These are phyloP conservation scores for Russula emetica DNA, from an alignment of 768 basidiomycete species.

Conservation along the genomic window DNA sequence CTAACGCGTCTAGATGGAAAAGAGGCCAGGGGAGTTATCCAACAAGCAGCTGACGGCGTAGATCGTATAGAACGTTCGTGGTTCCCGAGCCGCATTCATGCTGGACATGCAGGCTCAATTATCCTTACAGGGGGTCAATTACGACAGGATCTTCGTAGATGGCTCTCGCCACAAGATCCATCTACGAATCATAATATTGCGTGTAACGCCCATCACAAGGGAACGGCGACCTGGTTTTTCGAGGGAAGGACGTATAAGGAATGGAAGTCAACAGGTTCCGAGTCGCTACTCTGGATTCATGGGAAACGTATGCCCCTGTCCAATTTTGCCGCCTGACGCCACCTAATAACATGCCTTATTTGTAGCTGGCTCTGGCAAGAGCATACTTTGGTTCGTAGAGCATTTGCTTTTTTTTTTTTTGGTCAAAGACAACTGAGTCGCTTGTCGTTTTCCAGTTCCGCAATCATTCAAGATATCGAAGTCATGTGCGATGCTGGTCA, in stretches of 20 bases:
- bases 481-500: too few species aligned
- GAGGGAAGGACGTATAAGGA: background rate
- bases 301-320: constrained; percentile 3
- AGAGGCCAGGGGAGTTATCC: too few species aligned
- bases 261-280: background rate
- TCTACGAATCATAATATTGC: background rate
- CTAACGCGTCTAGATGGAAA: too few species aligned
- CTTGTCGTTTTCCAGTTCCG: too few species aligned
- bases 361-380: constrained; percentile 16
- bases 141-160: background rate
- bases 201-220: background rate
- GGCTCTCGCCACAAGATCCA: constrained; percentile 13
- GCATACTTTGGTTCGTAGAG: constrained; percentile 5
- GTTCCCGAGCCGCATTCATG: too few species aligned
- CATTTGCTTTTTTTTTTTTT: too few species aligned
- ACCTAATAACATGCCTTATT: background rate
- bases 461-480: too few species aligned
- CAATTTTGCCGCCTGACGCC: too few species aligned
- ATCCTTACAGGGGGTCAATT: background rate
- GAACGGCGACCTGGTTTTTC: constrained; percentile 7
- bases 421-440: too few species aligned
- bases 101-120: background rate
- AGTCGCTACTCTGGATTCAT: constrained; percentile 4
- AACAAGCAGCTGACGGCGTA: too few species aligned
- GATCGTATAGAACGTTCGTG: background rate